phyloP scores from a whole-genome alignment of 108 stramenopile species.

The Conticribra weissflogii region DNA sequence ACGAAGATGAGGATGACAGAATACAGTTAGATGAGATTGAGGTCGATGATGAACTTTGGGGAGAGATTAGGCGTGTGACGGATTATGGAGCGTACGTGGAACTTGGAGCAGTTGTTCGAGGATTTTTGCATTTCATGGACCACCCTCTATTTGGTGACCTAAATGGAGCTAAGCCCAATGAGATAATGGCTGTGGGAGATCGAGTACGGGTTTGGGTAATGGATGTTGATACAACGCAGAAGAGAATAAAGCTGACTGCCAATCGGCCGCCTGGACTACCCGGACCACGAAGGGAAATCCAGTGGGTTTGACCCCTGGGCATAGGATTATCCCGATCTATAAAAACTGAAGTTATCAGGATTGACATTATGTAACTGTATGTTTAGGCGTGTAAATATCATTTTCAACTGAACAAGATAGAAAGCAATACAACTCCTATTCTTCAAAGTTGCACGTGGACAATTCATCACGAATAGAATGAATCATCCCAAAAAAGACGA shows the following conservation, averaged over 20 bases:
- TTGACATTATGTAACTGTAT: no score
- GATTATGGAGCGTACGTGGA: constrained; percentile 93
- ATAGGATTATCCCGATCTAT: no score
- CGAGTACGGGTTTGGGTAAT: constrained; percentile 84
- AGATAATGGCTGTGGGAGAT: constrained; percentile 76
- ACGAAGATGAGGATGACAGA: constrained; percentile 61
- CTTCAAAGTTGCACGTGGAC: no score
- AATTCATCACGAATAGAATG: no score
- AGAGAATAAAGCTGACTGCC: constrained; percentile 79
- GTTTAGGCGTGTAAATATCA: no score
- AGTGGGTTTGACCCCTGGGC: constrained; percentile 56
- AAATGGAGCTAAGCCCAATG: constrained; percentile 55
- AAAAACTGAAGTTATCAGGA: no score
- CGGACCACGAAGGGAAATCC: constrained; percentile 69
- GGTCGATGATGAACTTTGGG: constrained; percentile 91
- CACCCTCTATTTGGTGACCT: constrained; percentile 78
- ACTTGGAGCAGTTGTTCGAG: constrained; percentile 87
- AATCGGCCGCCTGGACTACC: constrained; percentile 72
- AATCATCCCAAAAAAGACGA: no score
- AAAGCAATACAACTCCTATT: no score
- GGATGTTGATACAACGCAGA: constrained; percentile 72
- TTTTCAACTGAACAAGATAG: no score
- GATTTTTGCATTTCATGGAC: constrained; percentile 94
- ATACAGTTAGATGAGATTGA: constrained; percentile 81
- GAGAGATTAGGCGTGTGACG: constrained; percentile 86